These are phyloP conservation scores for Starmerella khaoyaiensis DNA, from an alignment of 805 yeast genomes.

Conservation along the genomic window DNA sequence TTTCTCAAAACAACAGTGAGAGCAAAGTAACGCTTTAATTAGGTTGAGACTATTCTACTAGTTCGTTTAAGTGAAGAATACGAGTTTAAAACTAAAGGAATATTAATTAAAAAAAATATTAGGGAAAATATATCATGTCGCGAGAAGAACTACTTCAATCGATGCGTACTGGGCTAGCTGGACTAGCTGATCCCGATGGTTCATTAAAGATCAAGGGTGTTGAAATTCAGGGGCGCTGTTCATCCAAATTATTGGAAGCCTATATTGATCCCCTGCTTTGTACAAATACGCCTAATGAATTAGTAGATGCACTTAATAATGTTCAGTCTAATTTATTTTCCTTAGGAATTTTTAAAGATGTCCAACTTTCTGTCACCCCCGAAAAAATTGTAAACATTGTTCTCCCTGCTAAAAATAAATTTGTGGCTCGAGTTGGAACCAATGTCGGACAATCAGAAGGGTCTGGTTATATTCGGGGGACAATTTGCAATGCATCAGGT, in stretches of 20 bases:
- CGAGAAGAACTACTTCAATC: slow-evolving; percentile 12
- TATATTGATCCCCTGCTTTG: slow-evolving; percentile 27
- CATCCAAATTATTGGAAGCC: slow-evolving; percentile 23
- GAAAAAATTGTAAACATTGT: slow-evolving; percentile 14
- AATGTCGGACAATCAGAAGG: slow-evolving; percentile 96
- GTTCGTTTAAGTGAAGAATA: too few relatives aligned
- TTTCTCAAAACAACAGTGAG: too few relatives aligned
- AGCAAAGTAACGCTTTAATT: too few relatives aligned
- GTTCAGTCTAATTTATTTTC: slow-evolving; percentile 23
- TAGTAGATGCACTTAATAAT: slow-evolving; percentile 23
- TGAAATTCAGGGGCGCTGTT: slow-evolving; percentile 28
- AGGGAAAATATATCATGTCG: slow-evolving; percentile 5
- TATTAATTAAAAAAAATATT: background rate
- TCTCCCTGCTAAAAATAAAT: slow-evolving; percentile 39
- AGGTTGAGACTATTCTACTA: too few relatives aligned
- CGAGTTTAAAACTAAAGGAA: background rate
- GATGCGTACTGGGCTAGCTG: slow-evolving; percentile 9
- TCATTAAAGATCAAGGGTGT: slow-evolving; percentile 18
- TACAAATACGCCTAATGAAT: slow-evolving; percentile 20
- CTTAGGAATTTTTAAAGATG: slow-evolving; percentile 18
- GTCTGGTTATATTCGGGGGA: slow-evolving; percentile 76
- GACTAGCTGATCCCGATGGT: slow-evolving; percentile 10
- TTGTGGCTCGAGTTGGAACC: slow-evolving; percentile 83
- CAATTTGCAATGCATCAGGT: slow-evolving; percentile 47
- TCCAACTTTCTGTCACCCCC: slow-evolving; percentile 18